phyloP scores from a whole-genome alignment of 2,329 filamentous ascomycete genomes.

The Fusarium pilosicola region DNA sequence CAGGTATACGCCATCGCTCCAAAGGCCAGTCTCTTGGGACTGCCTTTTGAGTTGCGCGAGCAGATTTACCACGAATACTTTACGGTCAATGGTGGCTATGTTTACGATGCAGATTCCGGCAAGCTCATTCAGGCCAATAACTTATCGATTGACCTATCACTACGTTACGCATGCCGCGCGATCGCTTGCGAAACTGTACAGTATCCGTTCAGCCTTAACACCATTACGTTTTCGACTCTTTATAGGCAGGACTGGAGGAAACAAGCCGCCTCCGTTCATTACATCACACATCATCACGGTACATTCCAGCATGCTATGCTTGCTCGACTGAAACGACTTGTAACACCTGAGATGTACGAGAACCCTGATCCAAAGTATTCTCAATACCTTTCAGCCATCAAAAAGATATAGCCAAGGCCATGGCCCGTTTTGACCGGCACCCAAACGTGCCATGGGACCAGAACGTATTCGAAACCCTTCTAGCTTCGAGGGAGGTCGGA shows the following conservation, averaged over 20 bases:
- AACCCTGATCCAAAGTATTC: background rate
- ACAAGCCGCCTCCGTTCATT: background rate
- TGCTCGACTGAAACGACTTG: background rate
- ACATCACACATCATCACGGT: background rate
- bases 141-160: accelerated
- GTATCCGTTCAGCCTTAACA: background rate
- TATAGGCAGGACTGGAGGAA: background rate
- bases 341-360: background rate
- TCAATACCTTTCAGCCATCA: background rate
- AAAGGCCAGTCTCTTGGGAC: background rate
- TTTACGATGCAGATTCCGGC: background rate
- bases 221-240: background rate
- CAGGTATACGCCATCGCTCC: background rate
- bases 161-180: accelerated
- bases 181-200: background rate
- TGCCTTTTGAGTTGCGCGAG: accelerated
- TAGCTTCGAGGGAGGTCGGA: too few species aligned
- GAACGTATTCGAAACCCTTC: too few species aligned
- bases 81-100: background rate
- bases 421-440: too few species aligned
- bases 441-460: too few species aligned
- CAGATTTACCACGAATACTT: background rate
- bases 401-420: accelerated
- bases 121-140: background rate
- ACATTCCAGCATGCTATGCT: background rate